These are phyloP conservation scores for Paramecium sonneborni DNA, from an alignment of 73 alveolate species.

Conservation along the genomic window DNA sequence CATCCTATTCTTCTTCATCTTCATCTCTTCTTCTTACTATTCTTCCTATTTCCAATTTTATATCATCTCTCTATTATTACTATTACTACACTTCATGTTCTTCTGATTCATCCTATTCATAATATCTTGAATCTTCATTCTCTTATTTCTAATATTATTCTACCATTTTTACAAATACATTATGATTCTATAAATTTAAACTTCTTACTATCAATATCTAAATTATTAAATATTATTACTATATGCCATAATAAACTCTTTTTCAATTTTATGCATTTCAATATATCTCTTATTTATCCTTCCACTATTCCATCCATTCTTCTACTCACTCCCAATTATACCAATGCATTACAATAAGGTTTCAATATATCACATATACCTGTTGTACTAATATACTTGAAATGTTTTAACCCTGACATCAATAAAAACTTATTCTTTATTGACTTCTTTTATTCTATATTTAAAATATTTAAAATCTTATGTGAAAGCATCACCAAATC, in stretches of 20 bases:
- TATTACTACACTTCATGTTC: neutral
- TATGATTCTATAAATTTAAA: neutral
- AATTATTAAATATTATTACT: neutral
- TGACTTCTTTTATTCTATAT: neutral
- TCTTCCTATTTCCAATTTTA: neutral
- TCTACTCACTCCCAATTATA: neutral
- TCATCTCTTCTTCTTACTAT: neutral
- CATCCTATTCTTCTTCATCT: neutral
- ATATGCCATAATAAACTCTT: neutral
- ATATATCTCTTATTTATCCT: constrained; percentile 24
- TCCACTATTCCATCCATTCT: constrained; percentile 5
- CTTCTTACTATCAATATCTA: neutral
- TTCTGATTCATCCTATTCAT: neutral
- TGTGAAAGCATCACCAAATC: neutral
- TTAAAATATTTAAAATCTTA: neutral
- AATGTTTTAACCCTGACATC: constrained; percentile 41
- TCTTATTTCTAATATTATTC: neutral
- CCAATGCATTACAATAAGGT: neutral
- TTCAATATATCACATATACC: neutral
- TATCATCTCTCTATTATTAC: neutral
- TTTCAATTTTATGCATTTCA: neutral
- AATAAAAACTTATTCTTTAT: neutral
- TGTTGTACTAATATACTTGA: neutral
- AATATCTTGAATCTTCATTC: neutral
- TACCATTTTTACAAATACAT: neutral